A percentile compares a stretch with the other conserved stretches of the same genome.
phyloP scores from a whole-genome alignment of 257 asterid species.

The Forsythia viridissima region DNA sequence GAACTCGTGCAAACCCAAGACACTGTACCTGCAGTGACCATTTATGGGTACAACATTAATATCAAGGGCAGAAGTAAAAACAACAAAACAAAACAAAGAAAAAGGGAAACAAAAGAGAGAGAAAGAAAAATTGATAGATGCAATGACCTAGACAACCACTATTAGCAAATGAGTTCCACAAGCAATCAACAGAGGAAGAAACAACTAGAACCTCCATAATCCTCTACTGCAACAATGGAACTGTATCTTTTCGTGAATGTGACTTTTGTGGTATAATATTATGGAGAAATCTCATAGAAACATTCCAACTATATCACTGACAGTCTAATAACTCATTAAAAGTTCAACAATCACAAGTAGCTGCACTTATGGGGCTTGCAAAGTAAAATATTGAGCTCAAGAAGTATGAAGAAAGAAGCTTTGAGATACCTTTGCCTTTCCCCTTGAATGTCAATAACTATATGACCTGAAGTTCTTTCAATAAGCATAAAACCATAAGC shows the following conservation, averaged over 20 bases:
- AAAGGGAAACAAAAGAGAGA: slow-evolving; percentile 6
- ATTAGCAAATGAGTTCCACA: slow-evolving; percentile 16
- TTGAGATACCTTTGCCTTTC: slow-evolving; percentile 72
- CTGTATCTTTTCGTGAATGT: slow-evolving; percentile 1
- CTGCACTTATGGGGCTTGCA: slow-evolving; percentile 1
- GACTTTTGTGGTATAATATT: not conserved
- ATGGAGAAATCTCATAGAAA: not conserved
- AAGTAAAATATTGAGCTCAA: slow-evolving; percentile 7
- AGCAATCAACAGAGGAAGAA: not conserved
- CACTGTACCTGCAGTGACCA: slow-evolving; percentile 74
- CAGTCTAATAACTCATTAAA: slow-evolving; percentile 3
- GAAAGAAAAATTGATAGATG: not conserved
- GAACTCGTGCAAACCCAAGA: slow-evolving; percentile 97
- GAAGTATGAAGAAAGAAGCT: slow-evolving; percentile 21
- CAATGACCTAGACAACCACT: not conserved
- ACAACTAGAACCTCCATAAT: slow-evolving; percentile 7
- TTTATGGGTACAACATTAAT: slow-evolving; percentile 21
- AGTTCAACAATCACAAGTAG: not conserved
- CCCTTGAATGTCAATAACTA: slow-evolving; percentile 81
- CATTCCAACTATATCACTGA: slow-evolving; percentile 1
- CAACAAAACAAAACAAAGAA: not conserved
- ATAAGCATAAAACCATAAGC: slow-evolving; percentile 92
- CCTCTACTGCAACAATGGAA: slow-evolving; percentile 13
- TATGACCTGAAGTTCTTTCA: slow-evolving; percentile 94
- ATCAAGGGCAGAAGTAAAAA: not conserved